Evolutionary conservation across 2,329 filamentous ascomycete species (phyloP), one percentile per base, ranked within the genome.

Genomic region (Sporothrix euskadiensis): DNA sequence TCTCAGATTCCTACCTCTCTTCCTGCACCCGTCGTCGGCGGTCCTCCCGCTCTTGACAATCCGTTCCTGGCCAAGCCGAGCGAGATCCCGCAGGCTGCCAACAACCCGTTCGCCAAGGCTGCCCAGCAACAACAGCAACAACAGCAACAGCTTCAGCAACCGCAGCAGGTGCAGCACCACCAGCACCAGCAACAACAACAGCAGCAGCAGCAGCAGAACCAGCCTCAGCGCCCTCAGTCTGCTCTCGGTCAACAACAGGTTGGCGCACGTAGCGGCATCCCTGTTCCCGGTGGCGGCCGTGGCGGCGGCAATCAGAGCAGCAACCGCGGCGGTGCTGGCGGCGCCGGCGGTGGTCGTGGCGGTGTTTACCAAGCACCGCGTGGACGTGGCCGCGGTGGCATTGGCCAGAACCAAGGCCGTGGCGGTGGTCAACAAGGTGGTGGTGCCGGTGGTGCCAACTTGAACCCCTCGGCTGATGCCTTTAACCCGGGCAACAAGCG

Each of bases 401-500:
- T 75, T 1, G 76, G 77, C 16, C 73, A 76, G 14, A 57, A 63
- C 69, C 76, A 75, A 1, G 76, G 78, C 39, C 74, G 76, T 2
- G 75, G 76, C 8, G 77, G 78, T 1, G 75, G 76, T 14, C 72
- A 73, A 26, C 52, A 54, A 9, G 79, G 80, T 3, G 81, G 80
- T 19, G 80, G 81, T 65, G 81, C 78, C 0, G 26, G 26, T 26
- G 26, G 26, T 26, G 56, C 32, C 19, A 79, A 80, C n/a, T 77
- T 88, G 52, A 88, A 86, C 78, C 83, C 84, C 1, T 80, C 82
- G 12, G 87, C 84, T 16, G 86, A 87, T 12, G 85, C 86, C 74
- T 85, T 87, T 76, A 86, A 87, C 39, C 84, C 85, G 19, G 85
- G 86, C 30, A 87, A 85, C 77, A 89, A 89, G 80, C 83, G 87